These are phyloP conservation scores for Cicer arietinum DNA, from an alignment of 306 rosid species.

Conservation along the genomic window DNA sequence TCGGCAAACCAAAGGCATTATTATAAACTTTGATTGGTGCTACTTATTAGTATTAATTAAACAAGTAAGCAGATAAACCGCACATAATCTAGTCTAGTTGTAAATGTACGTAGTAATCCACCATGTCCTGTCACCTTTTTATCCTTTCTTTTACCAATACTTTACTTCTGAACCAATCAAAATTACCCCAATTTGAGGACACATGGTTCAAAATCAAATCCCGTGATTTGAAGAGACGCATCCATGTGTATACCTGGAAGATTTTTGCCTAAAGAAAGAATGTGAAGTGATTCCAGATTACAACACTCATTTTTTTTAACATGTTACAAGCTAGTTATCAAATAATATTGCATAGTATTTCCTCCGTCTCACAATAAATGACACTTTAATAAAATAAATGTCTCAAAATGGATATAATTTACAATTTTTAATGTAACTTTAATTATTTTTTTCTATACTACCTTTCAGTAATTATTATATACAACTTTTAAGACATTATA, in stretches of 20 bases:
- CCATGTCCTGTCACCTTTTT: conserved; percentile 1
- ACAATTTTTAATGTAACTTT: no score
- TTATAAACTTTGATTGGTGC: not conserved
- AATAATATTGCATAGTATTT: not conserved
- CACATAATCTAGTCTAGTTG: conserved; percentile 33
- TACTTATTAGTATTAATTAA: conserved; percentile 24
- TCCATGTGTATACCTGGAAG: not conserved
- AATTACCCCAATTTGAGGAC: conserved; percentile 12
- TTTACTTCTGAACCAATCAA: conserved; percentile 39
- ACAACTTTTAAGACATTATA: no score
- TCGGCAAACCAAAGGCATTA: conserved; percentile 15
- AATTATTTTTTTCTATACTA: no score
- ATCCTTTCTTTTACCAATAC: conserved; percentile 31
- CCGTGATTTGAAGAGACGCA: not conserved
- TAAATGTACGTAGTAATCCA: conserved; percentile 28
- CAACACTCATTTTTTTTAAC: not conserved
- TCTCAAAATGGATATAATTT: no score
- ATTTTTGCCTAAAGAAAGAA: conserved; percentile 23
- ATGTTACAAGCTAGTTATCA: not conserved
- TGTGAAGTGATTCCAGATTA: conserved; percentile 8
- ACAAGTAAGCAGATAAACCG: conserved; percentile 31
- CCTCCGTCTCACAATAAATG: accelerated
- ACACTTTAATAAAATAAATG: no score
- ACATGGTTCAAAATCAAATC: conserved; percentile 34
- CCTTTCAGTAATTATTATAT: no score